phyloP scores from a whole-genome alignment of 345 rosid genomes.

The Turnera subulata region DNA sequence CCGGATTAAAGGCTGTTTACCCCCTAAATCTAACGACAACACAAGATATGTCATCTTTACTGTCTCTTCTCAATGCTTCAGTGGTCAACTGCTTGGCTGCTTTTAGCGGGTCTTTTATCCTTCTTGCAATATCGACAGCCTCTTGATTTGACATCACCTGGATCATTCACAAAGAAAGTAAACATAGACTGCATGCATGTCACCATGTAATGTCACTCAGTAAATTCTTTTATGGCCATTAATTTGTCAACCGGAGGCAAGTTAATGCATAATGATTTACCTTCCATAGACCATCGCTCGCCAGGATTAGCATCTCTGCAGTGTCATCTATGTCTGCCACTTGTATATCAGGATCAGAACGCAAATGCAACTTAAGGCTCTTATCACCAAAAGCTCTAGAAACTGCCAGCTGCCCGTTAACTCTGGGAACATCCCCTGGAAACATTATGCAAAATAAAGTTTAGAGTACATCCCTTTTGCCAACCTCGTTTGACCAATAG shows the following conservation, averaged over 20 bases:
- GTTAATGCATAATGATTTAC: constrained; percentile 31
- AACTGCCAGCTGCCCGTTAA: constrained; percentile 72
- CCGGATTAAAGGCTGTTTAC: constrained; percentile 20
- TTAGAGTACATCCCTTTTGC: background rate
- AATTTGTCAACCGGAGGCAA: too few species aligned
- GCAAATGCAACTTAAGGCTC: constrained; percentile 61
- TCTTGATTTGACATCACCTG: constrained; percentile 80
- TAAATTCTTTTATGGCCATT: too few species aligned
- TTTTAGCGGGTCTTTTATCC: constrained; percentile 59
- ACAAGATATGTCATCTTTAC: constrained; percentile 78
- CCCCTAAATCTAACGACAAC: constrained; percentile 62
- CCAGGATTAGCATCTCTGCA: constrained; percentile 47
- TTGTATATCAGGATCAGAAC: constrained; percentile 59
- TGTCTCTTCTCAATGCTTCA: constrained; percentile 59
- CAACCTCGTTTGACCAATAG: too few species aligned
- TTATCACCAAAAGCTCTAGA: constrained; percentile 77
- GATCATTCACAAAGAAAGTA: constrained; percentile 7
- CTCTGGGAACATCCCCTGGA: constrained; percentile 77
- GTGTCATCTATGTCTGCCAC: constrained; percentile 28
- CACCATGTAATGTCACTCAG: too few species aligned
- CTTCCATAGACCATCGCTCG: constrained; percentile 77
- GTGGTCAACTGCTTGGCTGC: constrained; percentile 69
- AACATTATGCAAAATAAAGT: constrained; percentile 8
- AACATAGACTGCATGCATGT: too few species aligned
- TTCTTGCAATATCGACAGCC: constrained; percentile 66